Evolutionary conservation across 305 asterid species (phyloP), one percentile per base, ranked within the genome.

Genomic region (Fraxinus nigra): DNA sequence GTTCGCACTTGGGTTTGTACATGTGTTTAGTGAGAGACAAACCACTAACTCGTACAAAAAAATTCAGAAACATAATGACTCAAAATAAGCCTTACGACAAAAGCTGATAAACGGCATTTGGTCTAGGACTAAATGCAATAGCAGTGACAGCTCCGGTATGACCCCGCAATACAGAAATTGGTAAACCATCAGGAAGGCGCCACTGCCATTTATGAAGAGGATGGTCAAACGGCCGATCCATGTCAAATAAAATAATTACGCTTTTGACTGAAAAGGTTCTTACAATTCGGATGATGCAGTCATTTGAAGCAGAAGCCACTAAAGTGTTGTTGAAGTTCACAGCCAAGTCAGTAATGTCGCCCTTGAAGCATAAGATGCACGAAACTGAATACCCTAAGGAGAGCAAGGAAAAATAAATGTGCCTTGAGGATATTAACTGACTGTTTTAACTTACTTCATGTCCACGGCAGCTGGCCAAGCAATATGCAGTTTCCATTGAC

Each of bases 71-170:
- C 63, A 84, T 73, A 46, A 84, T 76, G 75, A 78, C 63, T 30
- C 35, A 74, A 79, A 67, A 69, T 37, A 72, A 78, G 77, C 81
- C 98, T 94, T 88, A 96, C 99, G 99, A 96, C 81, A 96, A 85
- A 89, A 94, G 98, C 86, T 94, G 99, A 87, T 91, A 94, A 56
- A 86, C 82, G 85, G 98, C 90, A 81, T 93, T 92, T 72, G 90
- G 94, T 88, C 97, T 88, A 74, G 99, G 99, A 87, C 97, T 92
- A 89, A 96, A 96, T 35, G 97, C 97, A 84, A 93, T 92, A 75
- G 99, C 99, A 33, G 99, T 96, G 87, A 96, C 98, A 80, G 92
- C 98, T 88, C 94, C 99, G n/a, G 97, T 89, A 84, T 94, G 99
- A 79, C 98, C 98, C 75, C 98, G 90, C 88, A 96, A 86, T 78